Base-by-base conservation (phyloP, 257 asterid species). In the Gardenia jasminoides region DNA sequence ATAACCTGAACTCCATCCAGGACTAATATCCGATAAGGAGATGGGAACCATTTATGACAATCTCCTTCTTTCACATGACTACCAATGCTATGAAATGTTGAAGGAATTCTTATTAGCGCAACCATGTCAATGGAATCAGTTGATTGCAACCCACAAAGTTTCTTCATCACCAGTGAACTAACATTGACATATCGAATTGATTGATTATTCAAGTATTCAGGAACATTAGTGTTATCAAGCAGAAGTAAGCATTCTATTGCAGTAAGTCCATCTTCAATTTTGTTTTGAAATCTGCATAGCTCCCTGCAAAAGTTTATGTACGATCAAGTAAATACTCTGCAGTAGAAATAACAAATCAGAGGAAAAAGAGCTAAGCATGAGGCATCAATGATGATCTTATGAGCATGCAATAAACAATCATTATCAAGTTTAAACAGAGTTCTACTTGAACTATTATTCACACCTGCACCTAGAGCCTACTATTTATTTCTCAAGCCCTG, bases 1-100 rank as follows among this genome's bases (percentile, higher is more conserved):
- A 43, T 52, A 73, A 93, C 98, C 98, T 93, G 99, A 79, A 96
- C 90, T 28, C 97, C 94, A 62, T 93, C 98, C 80, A 96, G 99
- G 85, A 93, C 96, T 43, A 96, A 94, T 84, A 96, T 82, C 39
- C 98, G 91, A 80, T 82, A 89, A 28, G 93, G 89, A 76, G 39
- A 77, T 56, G 96, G 54, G 81, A 92, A 90, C 90, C 88, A 86
- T 62, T 82, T 54, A 43, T 19, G 76, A 48, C 80, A 87, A 82
- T 88, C 90, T 80, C 79, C 87, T 41, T 84, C 88, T 50, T 76
- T 84, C 54, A 73, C 79, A 76, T 71, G 70, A 75, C 80, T 79
- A 70, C 70, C 83, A 69, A 85, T 67, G 28, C 52, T 77, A 72
- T 80, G 90, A 87, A 90, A 96, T 44, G 92, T 88, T 75, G 94